A percentile compares a stretch with the other conserved stretches of the same genome.
Conservation (phyloP, 1,284 basidiomycete species). For the Trametes pubescens region DNA sequence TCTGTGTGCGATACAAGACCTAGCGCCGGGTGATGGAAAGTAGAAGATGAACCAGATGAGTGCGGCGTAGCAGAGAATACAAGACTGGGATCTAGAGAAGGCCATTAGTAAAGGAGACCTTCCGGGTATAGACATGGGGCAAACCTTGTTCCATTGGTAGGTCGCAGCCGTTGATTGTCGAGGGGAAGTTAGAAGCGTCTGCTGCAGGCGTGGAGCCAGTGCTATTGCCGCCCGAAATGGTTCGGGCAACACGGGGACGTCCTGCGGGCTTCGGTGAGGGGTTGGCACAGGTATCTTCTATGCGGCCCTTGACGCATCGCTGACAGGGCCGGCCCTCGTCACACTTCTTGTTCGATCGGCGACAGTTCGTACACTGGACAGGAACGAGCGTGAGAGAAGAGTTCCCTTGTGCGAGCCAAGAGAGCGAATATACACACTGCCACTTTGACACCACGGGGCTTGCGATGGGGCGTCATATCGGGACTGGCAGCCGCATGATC, state of each 20-base stretch:
- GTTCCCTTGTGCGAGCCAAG: not conserved
- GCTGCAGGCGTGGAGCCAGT: not conserved
- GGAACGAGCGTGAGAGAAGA: not conserved
- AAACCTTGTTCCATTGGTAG: not conserved
- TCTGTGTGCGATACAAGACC: not conserved
- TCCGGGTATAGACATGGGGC: not conserved
- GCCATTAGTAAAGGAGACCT: not conserved
- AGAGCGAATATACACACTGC: slow-evolving; percentile 17
- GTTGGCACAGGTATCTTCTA: slow-evolving; percentile 21
- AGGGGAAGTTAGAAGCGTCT: not conserved
- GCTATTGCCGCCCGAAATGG: not conserved
- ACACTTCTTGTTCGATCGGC: slow-evolving; percentile 26
- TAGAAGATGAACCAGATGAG: not conserved
- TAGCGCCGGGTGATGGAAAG: not conserved
- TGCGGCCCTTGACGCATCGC: slow-evolving; percentile 20
- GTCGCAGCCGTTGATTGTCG: not conserved
- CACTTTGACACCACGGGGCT: slow-evolving; percentile 26
- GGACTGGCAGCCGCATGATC: not conserved
- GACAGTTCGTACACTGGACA: slow-evolving; percentile 29
- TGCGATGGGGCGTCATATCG: slow-evolving; percentile 12
- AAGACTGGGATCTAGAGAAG: not conserved
- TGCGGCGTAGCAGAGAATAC: not conserved
- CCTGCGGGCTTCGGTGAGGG: slow-evolving; percentile 20
- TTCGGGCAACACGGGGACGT: not conserved
- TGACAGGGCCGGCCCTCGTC: slow-evolving; percentile 29